Evolutionary conservation across 495 filamentous ascomycete species (phyloP).

Genomic region (Cudoniella acicularis): DNA sequence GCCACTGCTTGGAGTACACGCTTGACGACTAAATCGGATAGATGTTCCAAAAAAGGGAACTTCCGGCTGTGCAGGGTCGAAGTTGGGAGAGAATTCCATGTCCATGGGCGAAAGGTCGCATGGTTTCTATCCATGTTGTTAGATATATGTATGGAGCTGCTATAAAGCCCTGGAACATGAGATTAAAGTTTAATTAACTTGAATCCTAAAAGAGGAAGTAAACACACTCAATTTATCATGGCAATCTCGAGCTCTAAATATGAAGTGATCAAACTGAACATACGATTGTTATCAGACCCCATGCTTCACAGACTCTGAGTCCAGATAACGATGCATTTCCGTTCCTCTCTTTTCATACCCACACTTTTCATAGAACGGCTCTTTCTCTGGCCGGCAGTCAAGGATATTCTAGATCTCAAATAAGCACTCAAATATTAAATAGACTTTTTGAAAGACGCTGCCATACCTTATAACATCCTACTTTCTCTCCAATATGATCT

Average conservation of each 20-base stretch:
- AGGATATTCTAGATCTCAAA: constrained; percentile 4
- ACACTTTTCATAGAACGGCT: constrained; percentile 11
- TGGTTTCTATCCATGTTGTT: too few relatives aligned
- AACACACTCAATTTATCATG: too few relatives aligned
- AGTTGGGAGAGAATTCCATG: too few relatives aligned
- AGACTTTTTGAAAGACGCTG: not conserved
- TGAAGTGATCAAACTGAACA: not conserved
- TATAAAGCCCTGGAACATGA: too few relatives aligned
- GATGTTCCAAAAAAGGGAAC: too few relatives aligned
- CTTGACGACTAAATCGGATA: too few relatives aligned
- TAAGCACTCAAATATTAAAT: not conserved
- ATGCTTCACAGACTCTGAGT: not conserved
- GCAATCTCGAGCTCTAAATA: not conserved
- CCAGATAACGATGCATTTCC: constrained; percentile 11
- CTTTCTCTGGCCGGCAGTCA: constrained; percentile 4
- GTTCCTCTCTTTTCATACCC: constrained; percentile 4
- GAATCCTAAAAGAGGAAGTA: too few relatives aligned
- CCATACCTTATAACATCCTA: constrained; percentile 31
- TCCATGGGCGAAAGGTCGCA: too few relatives aligned
- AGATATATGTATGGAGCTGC: too few relatives aligned
- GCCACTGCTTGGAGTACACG: too few relatives aligned
- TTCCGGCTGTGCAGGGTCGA: too few relatives aligned
- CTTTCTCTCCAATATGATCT: constrained; percentile 25
- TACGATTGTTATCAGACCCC: not conserved
- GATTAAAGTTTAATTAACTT: too few relatives aligned